Evolutionary conservation across 768 basidiomycete species (phyloP), one percentile per base, ranked within the genome.

Genomic region (Daedaleopsis sinensis): DNA sequence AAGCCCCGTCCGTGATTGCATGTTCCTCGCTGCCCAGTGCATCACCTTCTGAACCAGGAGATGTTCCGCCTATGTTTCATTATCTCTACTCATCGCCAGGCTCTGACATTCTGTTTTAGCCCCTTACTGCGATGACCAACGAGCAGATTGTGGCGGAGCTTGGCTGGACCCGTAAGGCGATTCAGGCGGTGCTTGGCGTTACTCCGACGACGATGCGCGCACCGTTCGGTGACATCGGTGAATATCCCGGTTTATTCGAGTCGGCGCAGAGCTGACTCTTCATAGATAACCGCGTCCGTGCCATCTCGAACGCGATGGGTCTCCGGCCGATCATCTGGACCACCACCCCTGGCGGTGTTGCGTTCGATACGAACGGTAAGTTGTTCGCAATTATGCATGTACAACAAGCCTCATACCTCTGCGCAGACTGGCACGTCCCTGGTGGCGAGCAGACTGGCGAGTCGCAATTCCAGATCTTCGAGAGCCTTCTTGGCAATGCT

Each of bases 261-360:
- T 36, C 16, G 37, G 47, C 16, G 24, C 32, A 39, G 37, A 47
- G 23, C 48, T 66, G 52, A 54, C 44, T 39, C 27, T 23, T 42
- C 24, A 32, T 49, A 86, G 95, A 98, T 72, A 90, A 94, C 76
- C 93, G 96, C 68, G 94, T 98, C 49, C 91, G 96, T 63, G 90
- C 89, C 43, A 94, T 98, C 72, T 78, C 88, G 19, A 73, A 93
- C 56, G 93, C 94, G 35, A 96, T 98, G 96, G 94, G 94, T 48
- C 76, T 98, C 76, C 78, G 87, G 12, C 93, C 96, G 27, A 86
- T 97, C 70, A 90, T 96, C 72, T 98, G 96, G 96, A 92, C 93
- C 36, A 78, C 80, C 12, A 80, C 83, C 12, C 82, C 86, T 49
- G 69, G 70, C 32, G 73, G 76, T 51, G 39, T 42, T 42, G 70